Evolutionary conservation across 116 monocot species (phyloP).

Genomic region (Cymodocea nodosa): DNA sequence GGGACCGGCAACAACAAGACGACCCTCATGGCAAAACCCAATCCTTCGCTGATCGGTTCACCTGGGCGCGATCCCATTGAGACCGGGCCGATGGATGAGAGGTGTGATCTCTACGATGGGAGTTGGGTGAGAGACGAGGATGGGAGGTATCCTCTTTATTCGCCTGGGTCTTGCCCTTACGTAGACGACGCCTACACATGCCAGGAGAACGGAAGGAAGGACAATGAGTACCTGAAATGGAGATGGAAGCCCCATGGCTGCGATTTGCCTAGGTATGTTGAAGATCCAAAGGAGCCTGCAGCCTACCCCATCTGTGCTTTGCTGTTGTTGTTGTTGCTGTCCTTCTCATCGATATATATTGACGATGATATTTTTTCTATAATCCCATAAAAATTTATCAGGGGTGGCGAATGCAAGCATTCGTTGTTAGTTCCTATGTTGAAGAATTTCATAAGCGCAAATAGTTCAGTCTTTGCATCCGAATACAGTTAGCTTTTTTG

Average conservation of each 20-base stretch:
- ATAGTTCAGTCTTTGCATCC: too few relatives aligned
- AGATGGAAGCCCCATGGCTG: conserved; percentile 58
- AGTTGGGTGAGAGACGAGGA: conserved; percentile 46
- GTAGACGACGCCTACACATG: conserved; percentile 62
- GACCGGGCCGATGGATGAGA: neutral
- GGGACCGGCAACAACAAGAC: neutral
- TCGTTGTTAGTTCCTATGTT: too few relatives aligned
- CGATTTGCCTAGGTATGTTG: conserved; percentile 42
- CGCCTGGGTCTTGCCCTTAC: conserved; percentile 51
- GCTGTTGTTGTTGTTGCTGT: too few relatives aligned
- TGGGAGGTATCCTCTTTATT: conserved; percentile 27
- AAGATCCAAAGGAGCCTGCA: neutral
- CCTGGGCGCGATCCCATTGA: neutral
- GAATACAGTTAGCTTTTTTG: too few relatives aligned
- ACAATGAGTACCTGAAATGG: conserved; percentile 42
- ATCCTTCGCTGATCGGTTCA: neutral
- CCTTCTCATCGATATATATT: too few relatives aligned
- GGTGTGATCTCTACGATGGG: conserved; percentile 46
- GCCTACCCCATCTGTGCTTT: too few relatives aligned
- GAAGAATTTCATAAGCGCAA: too few relatives aligned
- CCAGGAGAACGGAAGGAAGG: conserved; percentile 51
- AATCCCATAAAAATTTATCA: too few relatives aligned
- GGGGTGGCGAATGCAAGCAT: too few relatives aligned
- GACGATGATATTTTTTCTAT: too few relatives aligned
- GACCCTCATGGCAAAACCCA: neutral